Evolutionary conservation across 257 asterid genomes (phyloP).

Genomic region (Sherardia arvensis): DNA sequence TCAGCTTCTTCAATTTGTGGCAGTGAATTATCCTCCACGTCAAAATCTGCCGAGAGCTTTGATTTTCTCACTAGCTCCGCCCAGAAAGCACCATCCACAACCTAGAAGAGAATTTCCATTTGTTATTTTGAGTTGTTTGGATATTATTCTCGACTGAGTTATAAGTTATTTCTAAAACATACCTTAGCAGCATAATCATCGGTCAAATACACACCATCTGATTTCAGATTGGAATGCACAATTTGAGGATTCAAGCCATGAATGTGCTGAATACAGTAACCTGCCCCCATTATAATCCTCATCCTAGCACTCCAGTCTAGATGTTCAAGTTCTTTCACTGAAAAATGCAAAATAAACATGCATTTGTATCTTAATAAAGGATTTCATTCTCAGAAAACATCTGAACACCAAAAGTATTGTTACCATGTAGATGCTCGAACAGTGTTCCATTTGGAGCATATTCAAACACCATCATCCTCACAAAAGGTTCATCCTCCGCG

Average conservation of each 20-base stretch:
- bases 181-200: conserved; percentile 98
- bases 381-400: neutral
- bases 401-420: conserved; percentile 7
- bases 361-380: neutral
- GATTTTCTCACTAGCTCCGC: conserved; percentile 44
- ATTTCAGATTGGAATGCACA: conserved; percentile 43
- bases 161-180: conserved; percentile 6
- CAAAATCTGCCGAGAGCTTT: conserved; percentile 30
- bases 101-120: conserved; percentile 28
- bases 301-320: conserved; percentile 82
- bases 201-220: conserved; percentile 53
- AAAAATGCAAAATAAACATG: neutral
- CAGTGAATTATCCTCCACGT: conserved; percentile 37
- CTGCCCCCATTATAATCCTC: conserved; percentile 78
- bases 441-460: conserved; percentile 87
- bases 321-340: conserved; percentile 77
- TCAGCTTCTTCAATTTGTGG: conserved; percentile 49
- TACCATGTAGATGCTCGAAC: conserved; percentile 88
- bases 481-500: conserved; percentile 78
- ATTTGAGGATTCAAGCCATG: conserved; percentile 76
- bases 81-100: conserved; percentile 61
- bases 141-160: neutral
- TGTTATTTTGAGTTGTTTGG: neutral
- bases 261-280: conserved; percentile 78
- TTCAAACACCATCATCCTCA: conserved; percentile 95